Percentiles rank a stretch among this genome's conserved stretches.
phyloP scores from a whole-genome alignment of 208 protist species.

The Leishmania major region DNA sequence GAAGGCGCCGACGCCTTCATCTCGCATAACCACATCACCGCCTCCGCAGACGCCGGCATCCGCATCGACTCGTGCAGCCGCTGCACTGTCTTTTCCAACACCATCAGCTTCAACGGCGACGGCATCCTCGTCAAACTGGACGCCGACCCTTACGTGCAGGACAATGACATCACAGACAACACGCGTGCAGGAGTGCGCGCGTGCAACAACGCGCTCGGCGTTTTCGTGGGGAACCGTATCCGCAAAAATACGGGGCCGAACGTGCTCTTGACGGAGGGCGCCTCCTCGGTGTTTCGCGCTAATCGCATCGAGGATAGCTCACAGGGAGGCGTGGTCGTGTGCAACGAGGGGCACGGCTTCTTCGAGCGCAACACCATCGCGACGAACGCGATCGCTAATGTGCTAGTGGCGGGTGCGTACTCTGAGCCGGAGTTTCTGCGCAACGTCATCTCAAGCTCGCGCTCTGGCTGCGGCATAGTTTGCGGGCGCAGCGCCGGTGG shows the following conservation, averaged over 20 bases:
- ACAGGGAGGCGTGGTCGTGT: conserved; percentile 70
- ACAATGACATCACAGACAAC: conserved; percentile 60
- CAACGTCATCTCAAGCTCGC: conserved; percentile 59
- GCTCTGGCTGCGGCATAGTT: conserved; percentile 67
- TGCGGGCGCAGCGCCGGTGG: conserved; percentile 46
- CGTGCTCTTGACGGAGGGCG: conserved; percentile 69
- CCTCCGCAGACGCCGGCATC: conserved; percentile 47
- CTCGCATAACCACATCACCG: conserved; percentile 58
- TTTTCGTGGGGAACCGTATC: conserved; percentile 72
- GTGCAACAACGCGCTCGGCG: conserved; percentile 79
- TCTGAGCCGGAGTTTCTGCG: conserved; percentile 49
- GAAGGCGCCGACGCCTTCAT: conserved; percentile 62
- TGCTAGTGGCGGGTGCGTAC: conserved; percentile 62
- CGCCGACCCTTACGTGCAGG: conserved; percentile 71
- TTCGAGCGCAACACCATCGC: conserved; percentile 77
- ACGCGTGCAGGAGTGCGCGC: conserved; percentile 47
- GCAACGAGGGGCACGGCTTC: conserved; percentile 61
- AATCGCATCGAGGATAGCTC: conserved; percentile 62
- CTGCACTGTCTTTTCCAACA: conserved; percentile 61
- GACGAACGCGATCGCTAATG: conserved; percentile 71
- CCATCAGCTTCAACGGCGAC: conserved; percentile 52
- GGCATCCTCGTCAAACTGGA: conserved; percentile 82
- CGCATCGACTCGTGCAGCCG: conserved; percentile 61
- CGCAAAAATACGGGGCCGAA: conserved; percentile 53
- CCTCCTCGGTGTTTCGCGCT: conserved; percentile 56